Evolutionary conservation across 192 early-diverging fungal genomes (phyloP), one percentile per base, ranked within the genome.

Genomic region (Coemansia sp.): DNA sequence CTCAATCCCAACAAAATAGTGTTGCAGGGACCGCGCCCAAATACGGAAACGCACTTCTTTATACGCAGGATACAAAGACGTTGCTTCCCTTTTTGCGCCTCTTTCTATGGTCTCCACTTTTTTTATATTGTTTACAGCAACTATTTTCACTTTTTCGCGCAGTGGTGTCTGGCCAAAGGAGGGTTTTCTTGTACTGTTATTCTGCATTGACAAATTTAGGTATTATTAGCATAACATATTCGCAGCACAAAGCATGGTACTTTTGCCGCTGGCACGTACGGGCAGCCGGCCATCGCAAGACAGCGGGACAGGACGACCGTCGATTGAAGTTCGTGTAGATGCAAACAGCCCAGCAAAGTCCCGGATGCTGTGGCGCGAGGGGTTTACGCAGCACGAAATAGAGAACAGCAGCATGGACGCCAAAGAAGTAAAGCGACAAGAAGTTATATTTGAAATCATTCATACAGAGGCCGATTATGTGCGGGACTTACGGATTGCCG

Each of bases 371-470:
- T 83, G 82, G 82, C 82, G 71, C 23, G 82, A 83, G 59, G 73
- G 82, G 21, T 79, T 83, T 55, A 83, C 82, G 38, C 76, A 73
- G 38, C 69, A 84, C 37, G 86, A 77, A 29, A 83, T 89, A 14
- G 87, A 76, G n/a, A 81, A 75, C 73, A 73, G 85, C 59, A 74
- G 70, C 26, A 79, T 92, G 39, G 70, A 79, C 64, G 85, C 86
- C 61, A 74, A 87, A 37, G 94, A 95, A 56, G 84, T 88, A 7
- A 87, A 90, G 60, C 83, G 97, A 48, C 97, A 98, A 64, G 97
- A 98, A 77, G 89, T 96, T 16, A 96, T 98, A 56, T 92, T 89
- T 68, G 97, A 98, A 68, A 89, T 96, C 5, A 85, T 95, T 23
- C 84, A 88, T 57, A 96, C 95, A 2, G 97, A 98, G 82, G 84